Evolutionary conservation across 441 rosid genomes (phyloP).

Genomic region (Adansonia gregorii): DNA sequence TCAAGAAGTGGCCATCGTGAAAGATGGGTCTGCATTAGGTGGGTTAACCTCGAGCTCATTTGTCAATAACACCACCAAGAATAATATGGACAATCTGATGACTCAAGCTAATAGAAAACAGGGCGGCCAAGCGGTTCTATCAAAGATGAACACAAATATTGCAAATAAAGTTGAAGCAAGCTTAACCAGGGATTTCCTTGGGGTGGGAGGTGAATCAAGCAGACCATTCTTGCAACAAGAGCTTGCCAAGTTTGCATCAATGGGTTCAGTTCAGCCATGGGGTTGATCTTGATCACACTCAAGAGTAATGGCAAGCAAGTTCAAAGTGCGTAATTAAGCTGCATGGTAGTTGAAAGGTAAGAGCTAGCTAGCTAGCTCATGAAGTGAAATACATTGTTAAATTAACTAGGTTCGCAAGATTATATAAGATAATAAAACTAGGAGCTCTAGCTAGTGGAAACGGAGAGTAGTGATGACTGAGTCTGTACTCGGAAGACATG

Average conservation of each 20-base stretch:
- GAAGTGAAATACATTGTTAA: not conserved
- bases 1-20: not conserved
- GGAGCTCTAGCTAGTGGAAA: not conserved
- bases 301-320: not conserved
- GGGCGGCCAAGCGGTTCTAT: not conserved
- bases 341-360: not conserved
- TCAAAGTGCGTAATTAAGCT: not conserved
- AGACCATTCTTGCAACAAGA: conserved; percentile 45
- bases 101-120: conserved; percentile 24
- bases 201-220: conserved; percentile 49
- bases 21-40: conserved; percentile 22
- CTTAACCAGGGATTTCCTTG: conserved; percentile 62
- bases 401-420: not conserved
- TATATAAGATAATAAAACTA: not conserved
- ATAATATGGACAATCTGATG: conserved; percentile 23
- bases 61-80: conserved; percentile 3
- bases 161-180: conserved; percentile 21
- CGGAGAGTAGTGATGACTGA: not conserved
- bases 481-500: not conserved
- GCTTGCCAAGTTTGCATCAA: conserved; percentile 43
- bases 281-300: conserved; percentile 27
- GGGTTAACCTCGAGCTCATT: conserved; percentile 26
- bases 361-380: not conserved
- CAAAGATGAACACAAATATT: conserved; percentile 12
- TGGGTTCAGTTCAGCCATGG: conserved; percentile 38